Evolutionary conservation across 768 basidiomycete species (phyloP), one percentile per base, ranked within the genome.

Genomic region (Dioszegia hungarica): DNA sequence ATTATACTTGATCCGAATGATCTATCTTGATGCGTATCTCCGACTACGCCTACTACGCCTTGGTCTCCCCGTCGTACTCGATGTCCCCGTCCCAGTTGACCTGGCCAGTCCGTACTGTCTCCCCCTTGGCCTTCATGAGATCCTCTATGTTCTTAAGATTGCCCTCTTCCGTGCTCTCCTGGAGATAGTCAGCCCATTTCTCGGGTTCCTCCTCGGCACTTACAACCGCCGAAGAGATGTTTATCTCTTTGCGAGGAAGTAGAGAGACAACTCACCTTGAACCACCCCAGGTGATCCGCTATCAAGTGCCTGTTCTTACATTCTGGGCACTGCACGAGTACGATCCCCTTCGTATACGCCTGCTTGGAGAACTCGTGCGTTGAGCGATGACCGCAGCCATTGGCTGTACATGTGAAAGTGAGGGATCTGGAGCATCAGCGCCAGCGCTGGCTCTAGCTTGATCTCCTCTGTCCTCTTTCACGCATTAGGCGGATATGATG

Each of bases 251-350:
- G n/a, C n/a, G n/a, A n/a, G n/a, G n/a, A n/a, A n/a, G n/a, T n/a
- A n/a, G n/a, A n/a, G n/a, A n/a, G n/a, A n/a, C n/a, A 17, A 61
- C 70, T 48, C 45, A 72, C 70, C 41, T 73, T 69, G 67, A 76
- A 76, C 75, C 75, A 76, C 25, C 75, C 75, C 15, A 76, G 48
- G 57, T 76, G 75, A 59, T 76, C 75, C 41, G 75, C 75, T 55
- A 76, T 76, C 49, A 76, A 45, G 57, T 76, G 75, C 55, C 74
- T 72, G 38, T 34, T 25, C 31, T 87, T 84, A 74, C 94, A 99
- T 14, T 82, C 82, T 1, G 93, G 92, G 78, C 94, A 99, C 72
- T 92, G 83, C 0, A 95, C 83, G 25, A 99, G 79, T 2, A 98
- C 93, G 49, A 97, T 85, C 0, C 94, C 94, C 41, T 81, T 82